A percentile compares a stretch with the other conserved stretches of the same genome.
phyloP scores from a whole-genome alignment of 129 eudicot species.

The sunflower (Helianthus annuus) region HanXRQr2.0-SUNRISE NC_035444.2:4981441-4981940 shows the following conservation, averaged over 20 bases:
- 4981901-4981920: constrained; percentile 62
- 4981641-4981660: too few relatives aligned
- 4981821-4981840: constrained; percentile 3
- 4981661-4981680: too few relatives aligned
- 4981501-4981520: constrained; percentile 4
- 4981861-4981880: constrained; percentile 19
- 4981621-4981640: too few relatives aligned
- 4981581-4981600: too few relatives aligned
- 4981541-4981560: constrained; percentile 34
- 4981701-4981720: too few relatives aligned
- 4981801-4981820: constrained; percentile 16
- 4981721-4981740: too few relatives aligned
- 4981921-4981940: constrained; percentile 62
- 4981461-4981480: too few relatives aligned
- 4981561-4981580: constrained; percentile 16
- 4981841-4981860: constrained; percentile 15
- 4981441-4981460: too few relatives aligned
- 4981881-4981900: background rate
- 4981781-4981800: constrained; percentile 23
- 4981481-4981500: background rate
- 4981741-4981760: too few relatives aligned
- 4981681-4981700: too few relatives aligned
- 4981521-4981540: constrained; percentile 19
- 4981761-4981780: too few relatives aligned
- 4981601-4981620: too few relatives aligned